These are phyloP conservation scores for Leccinum subgranulosum DNA, from an alignment of 768 basidiomycete genomes.

Conservation along the genomic window DNA sequence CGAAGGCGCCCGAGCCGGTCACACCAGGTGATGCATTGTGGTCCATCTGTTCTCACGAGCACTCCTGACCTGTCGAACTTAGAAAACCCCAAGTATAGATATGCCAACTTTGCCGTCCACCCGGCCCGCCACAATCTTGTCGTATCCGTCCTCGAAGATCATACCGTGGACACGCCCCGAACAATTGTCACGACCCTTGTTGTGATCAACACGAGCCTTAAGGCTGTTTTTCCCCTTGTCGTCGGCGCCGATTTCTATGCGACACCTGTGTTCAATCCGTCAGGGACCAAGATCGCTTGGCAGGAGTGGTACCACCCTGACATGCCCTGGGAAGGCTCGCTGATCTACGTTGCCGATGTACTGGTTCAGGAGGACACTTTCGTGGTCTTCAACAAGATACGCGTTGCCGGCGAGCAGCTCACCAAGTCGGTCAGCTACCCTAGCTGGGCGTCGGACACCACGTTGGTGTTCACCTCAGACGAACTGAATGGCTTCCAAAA, in stretches of 20 bases:
- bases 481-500: constrained; percentile 59
- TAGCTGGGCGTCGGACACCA: constrained; percentile 53
- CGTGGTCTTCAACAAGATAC: constrained; percentile 37
- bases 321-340: constrained; percentile 70
- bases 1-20: constrained; percentile 41
- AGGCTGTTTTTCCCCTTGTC: constrained; percentile 44
- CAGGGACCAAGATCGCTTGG: constrained; percentile 60
- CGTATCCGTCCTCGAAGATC: constrained; percentile 68
- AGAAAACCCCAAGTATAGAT: constrained; percentile 42
- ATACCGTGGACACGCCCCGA: constrained; percentile 42
- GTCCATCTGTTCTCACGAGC: not conserved
- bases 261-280: constrained; percentile 54
- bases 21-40: constrained; percentile 50
- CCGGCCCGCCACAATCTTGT: constrained; percentile 52
- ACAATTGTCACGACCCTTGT: constrained; percentile 50
- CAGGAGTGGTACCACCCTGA: constrained; percentile 67
- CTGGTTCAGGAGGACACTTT: constrained; percentile 22
- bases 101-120: constrained; percentile 60
- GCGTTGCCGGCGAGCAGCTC: constrained; percentile 51
- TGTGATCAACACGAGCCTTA: constrained; percentile 48
- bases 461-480: constrained; percentile 64
- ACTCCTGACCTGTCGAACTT: not conserved
- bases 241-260: constrained; percentile 73
- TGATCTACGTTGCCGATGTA: constrained; percentile 52
- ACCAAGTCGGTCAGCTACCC: constrained; percentile 57